These are phyloP conservation scores for Gloeopeniophorella convolvens DNA, from an alignment of 768 basidiomycete species.

Conservation along the genomic window DNA sequence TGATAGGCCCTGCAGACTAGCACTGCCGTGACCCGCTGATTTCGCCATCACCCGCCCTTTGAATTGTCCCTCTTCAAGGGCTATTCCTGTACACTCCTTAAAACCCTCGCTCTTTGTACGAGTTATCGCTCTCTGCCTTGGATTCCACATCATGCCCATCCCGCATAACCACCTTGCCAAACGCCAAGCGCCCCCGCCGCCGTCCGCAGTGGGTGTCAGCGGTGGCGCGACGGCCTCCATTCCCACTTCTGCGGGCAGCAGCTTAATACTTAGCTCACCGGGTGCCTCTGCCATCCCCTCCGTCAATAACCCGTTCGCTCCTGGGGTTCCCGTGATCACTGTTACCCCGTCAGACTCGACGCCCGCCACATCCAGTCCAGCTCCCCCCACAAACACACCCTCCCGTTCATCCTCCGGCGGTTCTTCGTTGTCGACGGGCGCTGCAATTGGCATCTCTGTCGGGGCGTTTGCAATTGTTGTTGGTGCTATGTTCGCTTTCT, in stretches of 20 bases:
- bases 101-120: conserved; percentile 9
- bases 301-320: neutral
- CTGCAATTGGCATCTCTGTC: conserved; percentile 12
- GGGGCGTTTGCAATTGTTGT: conserved; percentile 7
- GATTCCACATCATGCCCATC: conserved; percentile 2
- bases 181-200: conserved; percentile 3
- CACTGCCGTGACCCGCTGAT: neutral
- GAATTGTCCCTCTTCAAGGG: neutral
- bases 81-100: conserved; percentile 4
- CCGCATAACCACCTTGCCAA: neutral
- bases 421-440: conserved; percentile 16
- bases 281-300: neutral
- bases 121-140: neutral
- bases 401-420: neutral
- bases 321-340: neutral
- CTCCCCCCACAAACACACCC: neutral
- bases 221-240: neutral
- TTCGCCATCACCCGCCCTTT: neutral
- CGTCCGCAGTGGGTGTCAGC: conserved; percentile 3
- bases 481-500: conserved; percentile 8
- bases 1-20: neutral
- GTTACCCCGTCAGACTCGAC: neutral
- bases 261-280: conserved; percentile 5
- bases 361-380: neutral
- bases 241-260: neutral